Evolutionary conservation across 768 basidiomycete species (phyloP), one percentile per base, ranked within the genome.

Genomic region (Amanita rimosa): DNA sequence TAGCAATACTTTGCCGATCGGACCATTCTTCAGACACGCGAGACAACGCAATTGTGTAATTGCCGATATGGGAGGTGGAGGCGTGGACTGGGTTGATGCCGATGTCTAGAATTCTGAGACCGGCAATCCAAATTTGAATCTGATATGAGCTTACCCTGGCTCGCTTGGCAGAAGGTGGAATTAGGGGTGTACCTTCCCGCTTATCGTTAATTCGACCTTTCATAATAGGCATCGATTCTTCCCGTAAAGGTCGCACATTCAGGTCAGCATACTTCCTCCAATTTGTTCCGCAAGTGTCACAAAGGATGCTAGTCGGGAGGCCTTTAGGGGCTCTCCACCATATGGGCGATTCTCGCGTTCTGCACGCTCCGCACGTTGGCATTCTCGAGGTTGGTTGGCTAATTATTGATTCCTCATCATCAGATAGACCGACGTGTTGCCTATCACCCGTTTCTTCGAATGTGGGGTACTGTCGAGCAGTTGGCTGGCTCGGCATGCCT

Each of bases 251-350:
- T 36, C 85, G 72, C 21, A 85, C 81, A 55, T 83, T 88, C 43
- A 93, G 69, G 55, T 94, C 91, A 0, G 89, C 92, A 61, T 96
- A 96, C 65, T 94, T 96, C 56, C 92, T 73, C 85, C 90, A 96
- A 54, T 85, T 85, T 39, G 79, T 76, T 10, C 92, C 92, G 58
- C 92, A 96, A 24, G 64, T 72, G 40, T 94, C 88, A 60, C 92
- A 96, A 46, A 95, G 78, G 34, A 91, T 75, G 51, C 73, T 74
- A 1, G 84, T 84, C 0, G 72, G 63, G n/a, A 94, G 73, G 17
- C 85, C 86, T 60, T 88, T 88, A 2, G 92, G 93, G 11, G 91
- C 90, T 61, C 86, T 88, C 90, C 90, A 96, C 92, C 92, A 96
- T 2, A 64, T 67, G 33, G 72, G 72, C 5, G 85, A 85, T 52